A percentile compares a stretch with the other conserved stretches of the same genome.
phyloP scores from a whole-genome alignment of 192 early-diverging fungal genomes.

The Entophlyctis helioformis region DNA sequence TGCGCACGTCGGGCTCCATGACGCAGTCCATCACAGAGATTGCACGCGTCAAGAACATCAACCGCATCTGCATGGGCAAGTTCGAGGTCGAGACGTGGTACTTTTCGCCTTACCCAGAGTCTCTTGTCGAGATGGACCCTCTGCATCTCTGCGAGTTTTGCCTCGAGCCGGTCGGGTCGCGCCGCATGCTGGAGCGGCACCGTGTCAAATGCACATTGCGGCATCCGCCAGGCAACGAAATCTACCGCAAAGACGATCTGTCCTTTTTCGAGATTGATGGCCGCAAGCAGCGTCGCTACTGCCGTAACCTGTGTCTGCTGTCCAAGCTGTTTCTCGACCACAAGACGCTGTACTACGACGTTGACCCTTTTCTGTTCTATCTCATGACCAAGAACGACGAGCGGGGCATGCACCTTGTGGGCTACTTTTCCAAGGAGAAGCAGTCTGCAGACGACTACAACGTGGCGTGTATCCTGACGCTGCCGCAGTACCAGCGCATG shows the following conservation, averaged over 20 bases:
- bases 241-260: slow-evolving; percentile 80
- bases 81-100: slow-evolving; percentile 95
- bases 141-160: slow-evolving; percentile 97
- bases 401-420: slow-evolving; percentile 79
- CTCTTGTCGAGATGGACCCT: slow-evolving; percentile 62
- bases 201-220: slow-evolving; percentile 74
- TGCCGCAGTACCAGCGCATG: slow-evolving; percentile 93
- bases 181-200: slow-evolving; percentile 69
- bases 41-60: slow-evolving; percentile 89
- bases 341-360: slow-evolving; percentile 97
- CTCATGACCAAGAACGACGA: slow-evolving; percentile 83
- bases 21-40: slow-evolving; percentile 92
- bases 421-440: slow-evolving; percentile 99
- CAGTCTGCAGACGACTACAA: slow-evolving; percentile 94
- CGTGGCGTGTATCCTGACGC: slow-evolving; percentile 94
- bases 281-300: slow-evolving; percentile 80
- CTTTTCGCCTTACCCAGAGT: slow-evolving; percentile 92
- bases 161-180: slow-evolving; percentile 64
- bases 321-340: slow-evolving; percentile 98
- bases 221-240: slow-evolving; percentile 98
- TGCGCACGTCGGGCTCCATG: slow-evolving; percentile 88
- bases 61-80: slow-evolving; percentile 83
- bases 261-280: slow-evolving; percentile 99
- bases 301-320: slow-evolving; percentile 88
- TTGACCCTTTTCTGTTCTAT: slow-evolving; percentile 97